Evolutionary conservation across 1,284 basidiomycete genomes (phyloP).

Genomic region (Trametes polyzona): DNA sequence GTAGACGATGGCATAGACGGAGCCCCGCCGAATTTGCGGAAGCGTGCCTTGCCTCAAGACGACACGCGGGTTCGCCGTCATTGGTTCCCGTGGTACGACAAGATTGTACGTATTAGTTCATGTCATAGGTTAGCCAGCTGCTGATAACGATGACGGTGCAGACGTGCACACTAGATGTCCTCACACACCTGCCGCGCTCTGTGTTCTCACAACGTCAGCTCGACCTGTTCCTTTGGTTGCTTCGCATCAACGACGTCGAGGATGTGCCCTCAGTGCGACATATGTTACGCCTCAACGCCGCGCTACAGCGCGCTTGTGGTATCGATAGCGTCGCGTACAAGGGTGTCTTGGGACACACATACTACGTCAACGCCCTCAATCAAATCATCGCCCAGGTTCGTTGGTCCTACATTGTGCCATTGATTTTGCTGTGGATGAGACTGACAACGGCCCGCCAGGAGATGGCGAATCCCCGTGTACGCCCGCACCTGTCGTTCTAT

Average conservation of each 20-base stretch:
- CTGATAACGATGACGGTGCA: neutral
- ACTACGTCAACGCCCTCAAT: slow-evolving; percentile 8
- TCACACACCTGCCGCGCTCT: slow-evolving; percentile 12
- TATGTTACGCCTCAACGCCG: slow-evolving; percentile 4
- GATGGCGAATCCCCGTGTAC: slow-evolving; percentile 33
- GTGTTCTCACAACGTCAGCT: slow-evolving; percentile 16
- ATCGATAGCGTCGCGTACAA: slow-evolving; percentile 7
- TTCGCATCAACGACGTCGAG: slow-evolving; percentile 8
- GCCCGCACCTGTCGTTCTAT: slow-evolving; percentile 32
- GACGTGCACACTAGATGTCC: slow-evolving; percentile 14
- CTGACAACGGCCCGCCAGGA: slow-evolving; percentile 28
- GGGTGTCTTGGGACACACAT: slow-evolving; percentile 10
- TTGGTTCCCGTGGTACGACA: slow-evolving; percentile 7
- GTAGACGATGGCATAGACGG: neutral
- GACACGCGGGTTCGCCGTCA: neutral
- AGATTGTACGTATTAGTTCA: neutral
- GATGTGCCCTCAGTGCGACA: slow-evolving; percentile 7
- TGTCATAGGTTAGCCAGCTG: neutral
- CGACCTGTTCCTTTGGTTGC: slow-evolving; percentile 13
- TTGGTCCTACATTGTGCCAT: no score
- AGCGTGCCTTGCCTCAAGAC: neutral
- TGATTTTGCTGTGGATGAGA: neutral
- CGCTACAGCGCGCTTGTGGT: slow-evolving; percentile 7
- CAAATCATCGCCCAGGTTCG: slow-evolving; percentile 16
- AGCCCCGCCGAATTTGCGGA: neutral